phyloP scores from a whole-genome alignment of 2,329 filamentous ascomycete genomes.

The Plenodomus lindquistii region DNA sequence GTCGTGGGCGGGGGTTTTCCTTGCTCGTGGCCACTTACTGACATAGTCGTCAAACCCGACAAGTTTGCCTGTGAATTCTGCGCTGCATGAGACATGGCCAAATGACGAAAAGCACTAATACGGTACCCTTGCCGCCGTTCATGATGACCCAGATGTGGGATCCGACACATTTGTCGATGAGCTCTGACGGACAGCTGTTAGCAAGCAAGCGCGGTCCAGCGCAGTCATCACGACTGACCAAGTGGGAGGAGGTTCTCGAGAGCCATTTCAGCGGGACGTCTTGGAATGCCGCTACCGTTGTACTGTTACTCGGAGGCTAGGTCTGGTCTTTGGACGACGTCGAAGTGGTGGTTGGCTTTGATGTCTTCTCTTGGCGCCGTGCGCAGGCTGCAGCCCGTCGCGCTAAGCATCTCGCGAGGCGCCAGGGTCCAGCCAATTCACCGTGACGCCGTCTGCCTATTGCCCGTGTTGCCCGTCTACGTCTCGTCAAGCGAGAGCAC shows the following conservation, averaged over 20 bases:
- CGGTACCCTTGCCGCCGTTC: constrained; percentile 94
- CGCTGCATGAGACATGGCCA: constrained; percentile 7
- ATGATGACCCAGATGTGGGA: constrained; percentile 98
- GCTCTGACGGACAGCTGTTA: constrained; percentile 66
- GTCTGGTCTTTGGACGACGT: constrained; percentile 7
- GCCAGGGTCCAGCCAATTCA: constrained; percentile 14
- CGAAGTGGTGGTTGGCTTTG: constrained; percentile 17
- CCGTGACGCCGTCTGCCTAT: constrained; percentile 24
- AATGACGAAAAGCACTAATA: not conserved
- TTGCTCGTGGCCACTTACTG: constrained; percentile 68
- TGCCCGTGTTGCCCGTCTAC: constrained; percentile 15
- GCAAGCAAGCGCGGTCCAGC: not conserved
- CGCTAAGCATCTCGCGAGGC: constrained; percentile 18
- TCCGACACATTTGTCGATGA: constrained; percentile 98
- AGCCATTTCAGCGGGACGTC: constrained; percentile 22
- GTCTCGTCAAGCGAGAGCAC: constrained; percentile 40
- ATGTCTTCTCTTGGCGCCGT: constrained; percentile 22
- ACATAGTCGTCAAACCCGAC: constrained; percentile 99
- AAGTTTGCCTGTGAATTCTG: constrained; percentile 94
- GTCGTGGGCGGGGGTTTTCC: not conserved
- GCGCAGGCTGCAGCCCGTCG: constrained; percentile 7
- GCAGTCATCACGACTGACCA: constrained; percentile 16
- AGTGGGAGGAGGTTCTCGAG: constrained; percentile 38
- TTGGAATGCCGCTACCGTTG: constrained; percentile 1
- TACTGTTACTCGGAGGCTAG: constrained; percentile 1